These are phyloP conservation scores for Leucogyrophana mollusca DNA, from an alignment of 768 basidiomycete species.

Conservation along the genomic window DNA sequence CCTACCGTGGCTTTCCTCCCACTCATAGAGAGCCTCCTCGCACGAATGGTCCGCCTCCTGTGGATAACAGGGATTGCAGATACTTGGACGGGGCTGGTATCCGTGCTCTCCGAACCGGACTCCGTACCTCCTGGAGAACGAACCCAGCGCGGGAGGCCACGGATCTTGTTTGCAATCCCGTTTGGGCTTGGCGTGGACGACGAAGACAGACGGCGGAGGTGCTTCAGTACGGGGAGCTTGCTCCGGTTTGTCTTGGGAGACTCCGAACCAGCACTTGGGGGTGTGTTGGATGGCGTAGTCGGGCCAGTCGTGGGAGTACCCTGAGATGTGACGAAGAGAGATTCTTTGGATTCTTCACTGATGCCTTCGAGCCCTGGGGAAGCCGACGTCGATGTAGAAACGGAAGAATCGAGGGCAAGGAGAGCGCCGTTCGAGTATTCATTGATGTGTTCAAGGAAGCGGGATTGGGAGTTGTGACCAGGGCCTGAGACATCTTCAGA, in stretches of 20 bases:
- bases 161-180: conserved; percentile 19
- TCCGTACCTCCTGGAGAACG: conserved; percentile 12
- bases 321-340: conserved; percentile 18
- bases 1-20: too few relatives aligned
- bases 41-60: conserved; percentile 26
- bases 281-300: conserved; percentile 24
- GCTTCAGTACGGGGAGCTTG: conserved; percentile 30
- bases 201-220: conserved; percentile 21
- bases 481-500: neutral
- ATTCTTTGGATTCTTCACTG: conserved; percentile 22
- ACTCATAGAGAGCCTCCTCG: conserved; percentile 11
- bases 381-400: conserved; percentile 7
- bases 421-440: conserved; percentile 12
- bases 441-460: conserved; percentile 23
- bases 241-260: conserved; percentile 16
- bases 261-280: conserved; percentile 2
- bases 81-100: conserved; percentile 20
- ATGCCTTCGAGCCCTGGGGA: conserved; percentile 9
- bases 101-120: conserved; percentile 15
- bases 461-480: conserved; percentile 7
- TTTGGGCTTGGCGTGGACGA: conserved; percentile 21
- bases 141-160: conserved; percentile 16
- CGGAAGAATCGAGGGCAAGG: conserved; percentile 7
- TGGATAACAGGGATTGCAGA: conserved; percentile 28
- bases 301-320: conserved; percentile 19